Conservation (phyloP, 2,329 filamentous ascomycete genomes). For the Coniochaeta hoffmannii region DNA sequence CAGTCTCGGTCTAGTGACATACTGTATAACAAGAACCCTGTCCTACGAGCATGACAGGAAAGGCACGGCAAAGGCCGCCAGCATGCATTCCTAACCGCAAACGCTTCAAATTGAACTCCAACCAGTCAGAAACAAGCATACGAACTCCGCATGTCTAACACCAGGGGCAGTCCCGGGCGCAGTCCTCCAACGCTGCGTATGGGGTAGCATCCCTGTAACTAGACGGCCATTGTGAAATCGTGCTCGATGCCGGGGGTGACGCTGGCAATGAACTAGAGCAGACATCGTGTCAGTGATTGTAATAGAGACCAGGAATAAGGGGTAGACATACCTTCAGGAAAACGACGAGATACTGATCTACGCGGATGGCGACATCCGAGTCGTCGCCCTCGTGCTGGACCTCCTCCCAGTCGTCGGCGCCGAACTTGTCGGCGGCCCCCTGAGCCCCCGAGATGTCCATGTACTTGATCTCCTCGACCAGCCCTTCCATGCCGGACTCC, state of each 20-base stretch:
- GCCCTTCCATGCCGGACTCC: slow-evolving; percentile 66
- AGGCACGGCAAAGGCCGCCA: no score
- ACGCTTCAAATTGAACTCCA: no score
- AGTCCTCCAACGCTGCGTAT: neutral
- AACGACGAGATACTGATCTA: slow-evolving; percentile 84
- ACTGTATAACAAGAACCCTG: no score
- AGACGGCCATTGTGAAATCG: slow-evolving; percentile 95
- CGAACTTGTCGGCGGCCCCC: slow-evolving; percentile 31
- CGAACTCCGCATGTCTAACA: no score
- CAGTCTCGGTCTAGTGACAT: no score
- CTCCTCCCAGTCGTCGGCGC: slow-evolving; percentile 59
- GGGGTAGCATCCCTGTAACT: slow-evolving; percentile 10
- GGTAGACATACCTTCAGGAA: slow-evolving; percentile 63
- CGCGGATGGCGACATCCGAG: slow-evolving; percentile 68
- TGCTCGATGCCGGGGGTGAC: slow-evolving; percentile 97
- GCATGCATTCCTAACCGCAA: no score
- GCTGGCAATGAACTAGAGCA: slow-evolving; percentile 62
- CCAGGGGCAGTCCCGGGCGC: neutral
- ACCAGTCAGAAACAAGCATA: no score
- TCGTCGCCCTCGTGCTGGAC: slow-evolving; percentile 58
- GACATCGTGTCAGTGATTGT: no score
- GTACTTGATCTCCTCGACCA: slow-evolving; percentile 73
- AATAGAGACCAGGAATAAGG: neutral
- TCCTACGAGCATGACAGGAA: no score
- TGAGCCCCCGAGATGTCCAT: slow-evolving; percentile 50